Base-by-base conservation (phyloP, 306 rosid species). In the Prunus mongolica region DNA sequence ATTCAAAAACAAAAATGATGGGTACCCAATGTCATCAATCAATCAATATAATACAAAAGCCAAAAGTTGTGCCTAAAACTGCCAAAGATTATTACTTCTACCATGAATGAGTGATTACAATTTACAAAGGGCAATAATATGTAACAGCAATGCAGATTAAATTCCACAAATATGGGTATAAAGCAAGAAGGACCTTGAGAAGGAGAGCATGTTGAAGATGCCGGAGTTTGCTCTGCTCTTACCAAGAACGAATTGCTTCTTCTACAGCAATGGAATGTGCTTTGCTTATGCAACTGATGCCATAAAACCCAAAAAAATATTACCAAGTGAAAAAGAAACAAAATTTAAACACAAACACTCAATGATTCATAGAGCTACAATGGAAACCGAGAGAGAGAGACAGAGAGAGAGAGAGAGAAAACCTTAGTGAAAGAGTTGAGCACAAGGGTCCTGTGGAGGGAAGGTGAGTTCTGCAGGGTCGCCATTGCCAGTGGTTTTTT, bases 401-500 rank as follows among this genome's bases (percentile, higher is more conserved):
- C 54, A 46, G 41, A 24, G 20, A 55, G 7, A n/a, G 20, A 64
- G 47, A 2, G 52, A 24, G 70, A 65, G 52, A 24, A 64, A 65
- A 92, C 99, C 97, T 79, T 95, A 77, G 94, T 88, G 71, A 88
- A 86, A 79, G 92, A 79, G 67, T 82, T 85, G 84, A 78, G 91
- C 62, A 91, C 87, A 76, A 84, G 75, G 13, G 90, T 76, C 16
- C 74, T 80, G 66, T 93, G 90, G 60, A 87, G 78, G 34, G 95
- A 69, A 44, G 95, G 88, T 19, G 92, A 84, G 79, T 84, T 88
- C 82, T 88, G 97, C 61, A 92, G 84, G 41, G 91, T 80, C 46
- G 84, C 88, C 97, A 93, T 93, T 85, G 88, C 72, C 74, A 69
- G 79, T 78, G 74, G 67, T 38, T 74, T 38, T 20, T 20, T 24